Conservation (phyloP, 2,329 filamentous ascomycete genomes). For the Aspergillus melleus region DNA sequence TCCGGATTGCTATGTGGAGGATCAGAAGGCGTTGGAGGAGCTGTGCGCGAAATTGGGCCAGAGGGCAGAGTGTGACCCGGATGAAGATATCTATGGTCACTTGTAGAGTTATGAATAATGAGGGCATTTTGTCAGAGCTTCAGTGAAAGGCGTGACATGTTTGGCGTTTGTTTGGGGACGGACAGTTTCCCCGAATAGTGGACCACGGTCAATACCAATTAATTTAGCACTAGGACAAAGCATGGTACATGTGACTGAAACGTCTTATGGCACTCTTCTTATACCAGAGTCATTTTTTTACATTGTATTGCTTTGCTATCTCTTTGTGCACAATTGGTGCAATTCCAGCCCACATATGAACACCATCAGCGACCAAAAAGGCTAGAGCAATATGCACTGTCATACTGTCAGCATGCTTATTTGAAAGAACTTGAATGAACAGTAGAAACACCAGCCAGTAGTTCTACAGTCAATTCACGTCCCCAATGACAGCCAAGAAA, state of each 20-base stretch:
- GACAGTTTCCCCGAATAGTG: no score
- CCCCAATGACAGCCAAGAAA: background rate
- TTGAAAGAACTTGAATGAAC: background rate
- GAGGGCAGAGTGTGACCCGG: slow-evolving; percentile 10
- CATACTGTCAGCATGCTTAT: background rate
- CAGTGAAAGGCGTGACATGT: no score
- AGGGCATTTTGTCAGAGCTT: no score
- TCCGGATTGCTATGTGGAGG: slow-evolving; percentile 10
- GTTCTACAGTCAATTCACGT: background rate
- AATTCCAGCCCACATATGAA: background rate
- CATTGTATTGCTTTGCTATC: background rate
- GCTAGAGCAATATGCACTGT: background rate
- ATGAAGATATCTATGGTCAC: background rate
- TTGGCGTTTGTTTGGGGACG: no score
- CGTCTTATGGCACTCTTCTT: background rate
- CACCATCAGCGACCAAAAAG: background rate
- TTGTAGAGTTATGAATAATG: no score
- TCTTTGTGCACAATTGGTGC: background rate
- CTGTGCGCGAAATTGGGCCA: slow-evolving; percentile 20
- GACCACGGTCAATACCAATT: no score
- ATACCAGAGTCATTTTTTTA: no score
- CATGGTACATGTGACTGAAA: background rate
- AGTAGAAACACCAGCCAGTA: background rate
- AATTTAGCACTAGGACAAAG: no score
- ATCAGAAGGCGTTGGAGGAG: slow-evolving; percentile 15